Evolutionary conservation across 2,329 filamentous ascomycete genomes (phyloP).

Genomic region (Thielaviopsis ethacetica): DNA sequence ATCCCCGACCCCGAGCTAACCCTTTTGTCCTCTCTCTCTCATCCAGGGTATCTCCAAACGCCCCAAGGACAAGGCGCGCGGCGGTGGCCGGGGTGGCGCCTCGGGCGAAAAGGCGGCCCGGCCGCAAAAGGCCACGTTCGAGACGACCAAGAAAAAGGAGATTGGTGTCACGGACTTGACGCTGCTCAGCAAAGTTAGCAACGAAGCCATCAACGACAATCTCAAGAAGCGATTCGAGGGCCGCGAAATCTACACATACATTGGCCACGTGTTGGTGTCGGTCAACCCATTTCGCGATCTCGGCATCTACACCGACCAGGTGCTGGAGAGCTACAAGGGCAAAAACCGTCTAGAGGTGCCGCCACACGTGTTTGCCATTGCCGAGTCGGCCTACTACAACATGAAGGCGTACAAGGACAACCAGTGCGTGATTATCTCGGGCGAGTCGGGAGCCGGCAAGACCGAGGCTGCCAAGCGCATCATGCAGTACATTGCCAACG

Average conservation of each 20-base stretch:
- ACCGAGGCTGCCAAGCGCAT: constrained; percentile 96
- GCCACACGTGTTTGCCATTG: constrained; percentile 93
- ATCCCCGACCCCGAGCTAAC: background rate
- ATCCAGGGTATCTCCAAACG: constrained; percentile 32
- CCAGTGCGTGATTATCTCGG: constrained; percentile 98
- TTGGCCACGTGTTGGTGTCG: constrained; percentile 96
- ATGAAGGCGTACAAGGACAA: constrained; percentile 99
- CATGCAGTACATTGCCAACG: constrained; percentile 98
- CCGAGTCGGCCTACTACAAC: constrained; percentile 94
- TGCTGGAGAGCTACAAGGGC: constrained; percentile 84
- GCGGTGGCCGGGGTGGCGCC: constrained; percentile 16
- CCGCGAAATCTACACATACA: constrained; percentile 98
- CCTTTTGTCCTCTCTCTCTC: background rate
- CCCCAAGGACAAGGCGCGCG: constrained; percentile 30
- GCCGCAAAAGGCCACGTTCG: constrained; percentile 91
- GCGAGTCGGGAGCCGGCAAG: constrained; percentile 95
- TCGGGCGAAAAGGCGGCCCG: constrained; percentile 32
- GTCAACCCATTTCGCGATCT: constrained; percentile 96
- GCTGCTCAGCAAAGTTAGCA: constrained; percentile 93
- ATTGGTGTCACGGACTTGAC: constrained; percentile 97
- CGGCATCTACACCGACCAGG: constrained; percentile 92
- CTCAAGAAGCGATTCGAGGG: constrained; percentile 96
- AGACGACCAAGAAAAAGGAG: constrained; percentile 96
- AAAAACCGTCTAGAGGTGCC: constrained; percentile 94
- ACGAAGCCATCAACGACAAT: constrained; percentile 98